Evolutionary conservation across 352 stramenopile species (phyloP), one percentile per base, ranked within the genome.

Genomic region (Aphanomyces cochlioides): DNA sequence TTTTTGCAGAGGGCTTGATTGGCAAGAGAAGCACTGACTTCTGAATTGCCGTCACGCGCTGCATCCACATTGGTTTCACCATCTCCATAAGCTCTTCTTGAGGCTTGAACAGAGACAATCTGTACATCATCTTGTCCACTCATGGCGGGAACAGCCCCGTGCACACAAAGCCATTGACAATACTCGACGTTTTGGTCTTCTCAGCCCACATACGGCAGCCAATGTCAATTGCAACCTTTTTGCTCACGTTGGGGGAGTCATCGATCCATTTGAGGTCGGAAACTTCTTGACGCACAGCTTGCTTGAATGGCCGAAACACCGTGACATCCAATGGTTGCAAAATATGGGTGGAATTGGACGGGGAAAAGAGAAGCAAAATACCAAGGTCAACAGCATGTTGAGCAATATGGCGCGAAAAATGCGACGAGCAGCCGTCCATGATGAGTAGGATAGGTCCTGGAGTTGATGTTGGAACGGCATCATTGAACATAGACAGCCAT

Each of bases 101-200:
- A 7, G 48, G 17, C 48, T 57, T 57, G 48, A 57, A 57, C n/a
- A 57, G n/a, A 34, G 48, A 57, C 17, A 57, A 57, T 36, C 48
- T 15, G 48, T 57, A 57, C 6, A 15, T 15, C 48, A 57, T 57
- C 19, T 57, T 57, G 6, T 57, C 48, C 48, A 57, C 12, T 15
- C 15, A 57, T 57, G 48, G 48, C 8, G 48, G 48, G 19, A 15
- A 57, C 17, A 57, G 36, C 7, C 48, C 48, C 7, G 48, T 57
- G 48, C 48, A 57, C 12, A 36, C 48, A n/a, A 57, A 57, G 12
- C 48, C 6, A 57, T 57, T 57, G 12, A 57, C 17, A n/a, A 57
- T 57, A 6, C 15, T 7, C 7, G 48, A 15, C 12, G 7, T 34
- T 21, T 57, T 57, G 7, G 48, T 57, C 19, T 12, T 36, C 17